phyloP scores from a whole-genome alignment of 306 rosid genomes.

The Abrus pulchellus region DNA sequence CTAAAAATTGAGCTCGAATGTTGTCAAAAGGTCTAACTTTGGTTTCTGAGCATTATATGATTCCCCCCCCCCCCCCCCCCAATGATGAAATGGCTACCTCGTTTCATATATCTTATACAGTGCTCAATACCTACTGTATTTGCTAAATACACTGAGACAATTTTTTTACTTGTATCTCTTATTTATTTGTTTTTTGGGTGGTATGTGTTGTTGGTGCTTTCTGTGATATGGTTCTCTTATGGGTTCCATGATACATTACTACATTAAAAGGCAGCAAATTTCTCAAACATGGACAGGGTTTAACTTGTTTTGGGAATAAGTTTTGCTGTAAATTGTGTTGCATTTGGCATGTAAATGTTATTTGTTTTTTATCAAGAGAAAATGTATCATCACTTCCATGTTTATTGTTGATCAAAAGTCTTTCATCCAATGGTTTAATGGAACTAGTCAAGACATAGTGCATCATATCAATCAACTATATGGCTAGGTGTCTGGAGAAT shows the following conservation, averaged over 20 bases:
- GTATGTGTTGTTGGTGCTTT: slow-evolving; percentile 21
- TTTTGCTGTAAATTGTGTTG: slow-evolving; percentile 5
- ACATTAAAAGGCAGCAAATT: background rate
- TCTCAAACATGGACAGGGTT: slow-evolving; percentile 6
- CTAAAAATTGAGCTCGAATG: slow-evolving; percentile 88
- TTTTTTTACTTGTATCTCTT: background rate
- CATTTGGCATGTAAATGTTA: background rate
- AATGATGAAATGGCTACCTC: background rate
- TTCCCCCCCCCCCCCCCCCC: background rate
- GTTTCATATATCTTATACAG: slow-evolving; percentile 31
- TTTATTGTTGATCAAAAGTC: slow-evolving; percentile 26
- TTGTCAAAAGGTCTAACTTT: slow-evolving; percentile 74
- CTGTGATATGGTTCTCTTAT: slow-evolving; percentile 10
- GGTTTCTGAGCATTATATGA: slow-evolving; percentile 10
- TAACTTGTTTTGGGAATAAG: background rate
- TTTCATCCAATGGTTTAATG: slow-evolving; percentile 2
- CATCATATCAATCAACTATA: slow-evolving; percentile 1
- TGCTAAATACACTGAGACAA: background rate
- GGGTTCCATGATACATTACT: slow-evolving; percentile 1
- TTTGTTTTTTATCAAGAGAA: background rate
- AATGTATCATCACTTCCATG: background rate
- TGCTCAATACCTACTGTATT: background rate
- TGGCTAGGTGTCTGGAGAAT: slow-evolving; percentile 8
- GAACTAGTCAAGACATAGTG: background rate
- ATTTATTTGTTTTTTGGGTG: background rate